Percentiles rank a stretch among this genome's conserved stretches.
These are phyloP conservation scores for Cardiospermum halicacabum DNA, from an alignment of 345 rosid genomes.

Conservation along the genomic window DNA sequence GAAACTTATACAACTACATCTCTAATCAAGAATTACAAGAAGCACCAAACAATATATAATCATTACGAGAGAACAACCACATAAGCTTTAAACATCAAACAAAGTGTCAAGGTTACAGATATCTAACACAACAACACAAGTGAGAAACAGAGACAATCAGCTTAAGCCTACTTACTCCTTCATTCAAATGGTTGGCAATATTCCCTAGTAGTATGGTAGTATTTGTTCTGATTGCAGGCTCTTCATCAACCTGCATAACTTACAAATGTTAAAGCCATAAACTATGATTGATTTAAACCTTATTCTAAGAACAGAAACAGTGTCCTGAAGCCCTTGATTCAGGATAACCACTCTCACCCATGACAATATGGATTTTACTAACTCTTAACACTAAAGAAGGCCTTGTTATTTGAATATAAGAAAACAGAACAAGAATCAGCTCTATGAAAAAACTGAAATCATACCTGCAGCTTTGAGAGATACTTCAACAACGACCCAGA, in stretches of 20 bases:
- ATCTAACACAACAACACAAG: not conserved
- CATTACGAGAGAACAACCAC: conserved; percentile 6
- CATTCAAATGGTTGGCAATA: conserved; percentile 81
- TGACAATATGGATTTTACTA: not conserved
- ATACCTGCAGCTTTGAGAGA: conserved; percentile 95
- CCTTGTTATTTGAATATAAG: not conserved
- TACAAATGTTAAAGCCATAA: conserved; percentile 15
- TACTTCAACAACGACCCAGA: conserved; percentile 87
- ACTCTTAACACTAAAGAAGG: conserved; percentile 5
- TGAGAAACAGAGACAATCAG: conserved; percentile 1
- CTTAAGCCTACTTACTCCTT: conserved; percentile 60
- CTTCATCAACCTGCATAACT: conserved; percentile 87
- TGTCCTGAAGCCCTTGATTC: conserved; percentile 1
- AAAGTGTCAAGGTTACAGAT: conserved; percentile 9
- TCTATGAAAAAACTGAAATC: conserved; percentile 7
- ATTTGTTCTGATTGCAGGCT: conserved; percentile 95
- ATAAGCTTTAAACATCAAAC: not conserved
- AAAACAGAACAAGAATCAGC: not conserved
- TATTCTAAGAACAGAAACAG: not conserved
- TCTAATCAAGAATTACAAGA: not conserved
- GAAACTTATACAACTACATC: conserved; percentile 13
- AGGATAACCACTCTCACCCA: not conserved
- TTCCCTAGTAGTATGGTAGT: conserved; percentile 97
- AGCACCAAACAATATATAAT: not conserved
- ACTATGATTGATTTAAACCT: not conserved